phyloP scores from a whole-genome alignment of 495 filamentous ascomycete genomes.

The Podospora didyma region DNA sequence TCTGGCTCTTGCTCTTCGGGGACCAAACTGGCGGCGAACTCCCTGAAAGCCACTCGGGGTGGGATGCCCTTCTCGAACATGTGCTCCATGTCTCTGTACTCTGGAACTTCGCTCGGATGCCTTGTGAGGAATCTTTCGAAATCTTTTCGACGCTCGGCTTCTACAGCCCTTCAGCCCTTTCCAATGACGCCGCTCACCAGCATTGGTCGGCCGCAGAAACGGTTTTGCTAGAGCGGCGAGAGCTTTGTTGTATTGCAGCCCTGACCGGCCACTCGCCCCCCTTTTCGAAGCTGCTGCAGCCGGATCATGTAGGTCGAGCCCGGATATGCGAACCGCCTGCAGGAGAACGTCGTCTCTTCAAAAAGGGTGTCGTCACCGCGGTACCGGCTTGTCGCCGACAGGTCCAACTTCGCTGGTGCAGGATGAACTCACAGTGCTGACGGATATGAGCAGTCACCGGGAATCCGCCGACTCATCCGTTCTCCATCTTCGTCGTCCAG shows the following conservation, averaged over 20 bases:
- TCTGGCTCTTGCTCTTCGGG: neutral
- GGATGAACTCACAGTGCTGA: neutral
- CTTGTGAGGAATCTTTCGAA: neutral
- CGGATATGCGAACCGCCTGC: constrained; percentile 22
- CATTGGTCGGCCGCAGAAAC: no score
- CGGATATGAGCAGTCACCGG: neutral
- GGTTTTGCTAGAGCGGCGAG: neutral
- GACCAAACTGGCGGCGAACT: neutral
- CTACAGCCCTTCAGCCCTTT: neutral
- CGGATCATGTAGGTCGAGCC: constrained; percentile 15
- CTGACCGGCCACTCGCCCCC: neutral
- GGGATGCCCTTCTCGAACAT: neutral
- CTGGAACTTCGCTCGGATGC: neutral
- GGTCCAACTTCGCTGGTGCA: neutral
- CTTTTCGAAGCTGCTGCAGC: constrained; percentile 5
- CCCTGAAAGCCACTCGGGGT: neutral
- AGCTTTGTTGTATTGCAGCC: neutral
- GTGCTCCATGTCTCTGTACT: neutral
- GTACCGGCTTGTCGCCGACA: constrained; percentile 1
- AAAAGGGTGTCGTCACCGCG: constrained; percentile 11
- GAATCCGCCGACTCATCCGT: neutral
- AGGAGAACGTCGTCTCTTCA: constrained; percentile 7
- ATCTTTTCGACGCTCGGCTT: neutral
- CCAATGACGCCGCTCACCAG: neutral
- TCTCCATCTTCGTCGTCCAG: neutral